Percentiles rank a stretch among this genome's conserved stretches.
Evolutionary conservation across 495 filamentous ascomycete species (phyloP).

Genomic region (Chaetomidium leptoderma): DNA sequence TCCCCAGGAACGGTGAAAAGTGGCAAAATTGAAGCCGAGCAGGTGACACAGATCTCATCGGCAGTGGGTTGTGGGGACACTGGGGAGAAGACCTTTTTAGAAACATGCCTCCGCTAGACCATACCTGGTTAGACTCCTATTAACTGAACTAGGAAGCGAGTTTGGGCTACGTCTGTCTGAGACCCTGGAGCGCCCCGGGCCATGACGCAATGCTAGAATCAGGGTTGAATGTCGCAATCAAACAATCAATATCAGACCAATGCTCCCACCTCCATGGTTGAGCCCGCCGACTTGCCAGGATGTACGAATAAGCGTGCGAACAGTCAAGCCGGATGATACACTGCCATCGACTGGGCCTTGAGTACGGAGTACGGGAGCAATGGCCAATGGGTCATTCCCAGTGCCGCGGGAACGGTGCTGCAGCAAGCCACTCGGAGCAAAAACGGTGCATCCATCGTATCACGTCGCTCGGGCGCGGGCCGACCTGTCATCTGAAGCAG

Average conservation of each 20-base stretch:
- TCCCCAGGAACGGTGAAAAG: neutral
- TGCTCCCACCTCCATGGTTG: neutral
- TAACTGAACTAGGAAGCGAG: too few species aligned
- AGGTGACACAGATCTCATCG: conserved; percentile 1
- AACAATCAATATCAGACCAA: conserved; percentile 2
- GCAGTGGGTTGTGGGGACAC: neutral
- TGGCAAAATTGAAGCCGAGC: too few species aligned
- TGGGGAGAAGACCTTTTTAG: neutral
- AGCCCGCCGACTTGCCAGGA: neutral
- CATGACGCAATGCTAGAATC: conserved; percentile 4
- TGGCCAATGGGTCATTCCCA: neutral
- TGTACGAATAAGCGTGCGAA: neutral
- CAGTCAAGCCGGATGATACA: conserved; percentile 1
- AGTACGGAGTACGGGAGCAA: neutral
- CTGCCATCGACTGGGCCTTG: neutral
- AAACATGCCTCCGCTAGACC: neutral
- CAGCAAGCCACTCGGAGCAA: neutral
- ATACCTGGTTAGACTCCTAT: neutral
- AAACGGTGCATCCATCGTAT: neutral
- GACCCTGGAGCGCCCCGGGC: neutral
- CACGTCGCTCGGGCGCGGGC: neutral
- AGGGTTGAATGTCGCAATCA: too few species aligned
- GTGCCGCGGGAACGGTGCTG: neutral
- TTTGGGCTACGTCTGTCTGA: neutral
- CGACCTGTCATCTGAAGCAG: conserved; percentile 6